phyloP scores from a whole-genome alignment of 129 eudicot species.

The Pittosporum tobira region DNA sequence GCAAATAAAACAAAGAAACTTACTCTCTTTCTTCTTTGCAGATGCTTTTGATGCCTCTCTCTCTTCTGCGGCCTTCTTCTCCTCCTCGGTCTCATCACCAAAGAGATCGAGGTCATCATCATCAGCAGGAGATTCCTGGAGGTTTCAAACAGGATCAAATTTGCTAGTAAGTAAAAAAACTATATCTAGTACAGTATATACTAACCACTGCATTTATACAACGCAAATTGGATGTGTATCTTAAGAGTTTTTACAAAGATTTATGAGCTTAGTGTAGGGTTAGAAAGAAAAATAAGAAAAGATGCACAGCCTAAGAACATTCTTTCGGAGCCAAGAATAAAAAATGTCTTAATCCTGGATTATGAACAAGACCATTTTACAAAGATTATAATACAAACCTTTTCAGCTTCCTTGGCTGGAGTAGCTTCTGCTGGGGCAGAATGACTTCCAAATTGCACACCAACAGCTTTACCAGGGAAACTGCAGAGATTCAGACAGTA shows the following conservation, averaged over 20 bases:
- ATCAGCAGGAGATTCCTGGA: constrained; percentile 54
- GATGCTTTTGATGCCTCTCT: constrained; percentile 79
- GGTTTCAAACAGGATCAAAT: constrained; percentile 1
- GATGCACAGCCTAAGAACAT: too few species aligned
- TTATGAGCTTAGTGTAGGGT: too few species aligned
- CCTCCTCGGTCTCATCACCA: constrained; percentile 96
- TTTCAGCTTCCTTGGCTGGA: constrained; percentile 44
- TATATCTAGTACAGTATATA: background rate
- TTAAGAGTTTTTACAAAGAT: too few species aligned
- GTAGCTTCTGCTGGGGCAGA: constrained; percentile 48
- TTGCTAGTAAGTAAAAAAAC: background rate
- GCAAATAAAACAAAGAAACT: constrained; percentile 19
- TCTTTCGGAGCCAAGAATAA: too few species aligned
- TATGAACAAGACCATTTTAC: background rate
- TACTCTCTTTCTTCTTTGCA: constrained; percentile 92
- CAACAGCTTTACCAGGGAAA: constrained; percentile 73
- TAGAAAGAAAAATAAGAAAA: too few species aligned
- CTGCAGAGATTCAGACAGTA: constrained; percentile 22
- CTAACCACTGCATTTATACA: too few species aligned
- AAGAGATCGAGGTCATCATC: constrained; percentile 95
- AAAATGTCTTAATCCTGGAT: too few species aligned
- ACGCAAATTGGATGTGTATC: too few species aligned
- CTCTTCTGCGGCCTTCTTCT: constrained; percentile 84
- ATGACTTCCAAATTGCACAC: constrained; percentile 45
- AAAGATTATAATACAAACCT: constrained; percentile 21